Conservation (phyloP, 2,329 filamentous ascomycete species). For the Penicillium frequentans region DNA sequence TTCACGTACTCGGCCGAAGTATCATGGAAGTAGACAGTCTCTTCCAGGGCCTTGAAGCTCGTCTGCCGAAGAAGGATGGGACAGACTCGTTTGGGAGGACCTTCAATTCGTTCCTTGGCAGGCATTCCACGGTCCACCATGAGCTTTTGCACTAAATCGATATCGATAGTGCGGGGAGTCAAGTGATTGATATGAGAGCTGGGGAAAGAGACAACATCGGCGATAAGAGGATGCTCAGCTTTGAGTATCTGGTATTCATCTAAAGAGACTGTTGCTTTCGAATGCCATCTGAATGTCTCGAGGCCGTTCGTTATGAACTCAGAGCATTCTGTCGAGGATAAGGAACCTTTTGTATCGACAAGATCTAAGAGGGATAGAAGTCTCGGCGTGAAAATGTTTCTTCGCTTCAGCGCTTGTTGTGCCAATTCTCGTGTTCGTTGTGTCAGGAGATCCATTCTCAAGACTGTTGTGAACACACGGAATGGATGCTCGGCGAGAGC, state of each 20-base stretch:
- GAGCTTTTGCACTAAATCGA: constrained; percentile 43
- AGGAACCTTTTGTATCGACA: constrained; percentile 31
- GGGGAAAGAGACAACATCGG: constrained; percentile 47
- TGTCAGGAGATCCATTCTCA: constrained; percentile 45
- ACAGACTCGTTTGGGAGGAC: constrained; percentile 47
- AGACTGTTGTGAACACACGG: constrained; percentile 44
- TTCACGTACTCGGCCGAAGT: constrained; percentile 18
- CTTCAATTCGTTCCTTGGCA: constrained; percentile 54
- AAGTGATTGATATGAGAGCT: constrained; percentile 56
- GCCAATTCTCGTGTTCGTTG: constrained; percentile 34
- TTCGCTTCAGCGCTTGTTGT: constrained; percentile 32
- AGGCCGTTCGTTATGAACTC: constrained; percentile 47
- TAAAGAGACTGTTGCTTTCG: constrained; percentile 39
- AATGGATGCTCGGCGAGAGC: constrained; percentile 48
- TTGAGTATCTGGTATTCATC: constrained; percentile 46
- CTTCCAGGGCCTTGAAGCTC: constrained; percentile 55
- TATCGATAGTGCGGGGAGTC: constrained; percentile 53
- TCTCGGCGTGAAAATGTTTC: constrained; percentile 45
- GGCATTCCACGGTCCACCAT: constrained; percentile 47
- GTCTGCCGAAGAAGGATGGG: constrained; percentile 55
- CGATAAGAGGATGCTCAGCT: constrained; percentile 49
- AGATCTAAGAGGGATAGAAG: constrained; percentile 40
- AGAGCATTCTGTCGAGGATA: constrained; percentile 32
- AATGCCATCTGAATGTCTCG: constrained; percentile 52
- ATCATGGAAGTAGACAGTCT: constrained; percentile 45